These are phyloP conservation scores for Ambrosia artemisiifolia DNA, from an alignment of 129 eudicot species.

Conservation along the genomic window DNA sequence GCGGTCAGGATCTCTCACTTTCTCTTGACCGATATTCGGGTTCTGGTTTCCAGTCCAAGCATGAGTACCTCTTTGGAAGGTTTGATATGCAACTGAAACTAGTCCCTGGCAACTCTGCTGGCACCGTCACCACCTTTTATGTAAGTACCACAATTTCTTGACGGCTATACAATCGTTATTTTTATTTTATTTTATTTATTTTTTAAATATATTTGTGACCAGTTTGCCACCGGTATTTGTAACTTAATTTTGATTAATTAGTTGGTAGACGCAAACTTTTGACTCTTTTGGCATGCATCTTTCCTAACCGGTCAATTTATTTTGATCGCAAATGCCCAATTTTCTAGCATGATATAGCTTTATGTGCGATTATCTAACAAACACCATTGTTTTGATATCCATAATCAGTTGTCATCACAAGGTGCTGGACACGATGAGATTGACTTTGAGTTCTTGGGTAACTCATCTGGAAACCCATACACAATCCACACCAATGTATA, in stretches of 20 bases:
- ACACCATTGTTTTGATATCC: not conserved
- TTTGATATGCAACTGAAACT: slow-evolving; percentile 41
- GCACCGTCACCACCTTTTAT: slow-evolving; percentile 41
- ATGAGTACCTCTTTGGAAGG: slow-evolving; percentile 39
- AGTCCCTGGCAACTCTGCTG: slow-evolving; percentile 38
- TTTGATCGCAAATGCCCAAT: no score
- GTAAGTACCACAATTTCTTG: slow-evolving; percentile 3
- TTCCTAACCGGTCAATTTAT: no score
- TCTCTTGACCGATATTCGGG: slow-evolving; percentile 36
- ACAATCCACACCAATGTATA: slow-evolving; percentile 39
- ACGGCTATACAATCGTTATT: no score
- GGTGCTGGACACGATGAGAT: slow-evolving; percentile 43
- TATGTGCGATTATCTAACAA: not conserved
- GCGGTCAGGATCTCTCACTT: slow-evolving; percentile 33
- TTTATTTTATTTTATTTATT: no score
- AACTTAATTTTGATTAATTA: no score
- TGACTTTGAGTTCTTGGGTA: slow-evolving; percentile 40
- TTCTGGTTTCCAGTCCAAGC: slow-evolving; percentile 33
- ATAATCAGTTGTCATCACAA: slow-evolving; percentile 34
- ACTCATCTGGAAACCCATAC: slow-evolving; percentile 34
- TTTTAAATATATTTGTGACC: no score
- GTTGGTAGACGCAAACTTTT: no score
- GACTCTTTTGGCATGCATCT: no score
- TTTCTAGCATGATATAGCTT: not conserved
- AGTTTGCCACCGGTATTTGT: no score